Evolutionary conservation across 805 yeast species (phyloP), one percentile per base, ranked within the genome.

Genomic region (Zygosaccharomyces siamensis): DNA sequence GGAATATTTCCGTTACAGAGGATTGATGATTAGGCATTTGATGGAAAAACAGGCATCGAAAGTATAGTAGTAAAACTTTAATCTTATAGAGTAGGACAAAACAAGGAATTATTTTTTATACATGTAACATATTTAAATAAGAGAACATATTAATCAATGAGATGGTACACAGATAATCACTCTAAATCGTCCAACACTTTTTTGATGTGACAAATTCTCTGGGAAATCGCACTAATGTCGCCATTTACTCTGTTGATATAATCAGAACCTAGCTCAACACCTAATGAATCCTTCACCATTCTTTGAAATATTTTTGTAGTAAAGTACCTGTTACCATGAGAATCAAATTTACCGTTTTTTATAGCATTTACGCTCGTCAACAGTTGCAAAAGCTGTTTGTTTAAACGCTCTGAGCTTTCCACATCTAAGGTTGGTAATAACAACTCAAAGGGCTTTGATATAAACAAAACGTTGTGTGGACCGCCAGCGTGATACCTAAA

Each of bases 401-500:
- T 51, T 14, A 65, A 35, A 12, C 50, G 18, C 7, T 52, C 52
- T 4, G 63, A 53, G 18, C 62, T 62, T 2, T 46, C 53, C 7
- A 49, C 41, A 2, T 64, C 59, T 6, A 81, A 57, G 23, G 59
- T 50, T 6, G 76, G 73, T 26, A 72, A 60, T 30, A 68, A 71
- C 39, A 86, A 70, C 62, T 83, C 85, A 62, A 86, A 83, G 16
- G 89, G 87, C 49, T 72, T 73, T 0, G 89, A 79, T 28, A 81
- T 75, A 52, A 74, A 72, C 21, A 80, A 71, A n/a, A 86, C 95
- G 49, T 80, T 83, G 61, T 86, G 95, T 41, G 80, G 76, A 21
- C 79, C 81, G 43, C 74, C 76, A 45, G 77, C 72, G 60, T 86
- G 93, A 58, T 83, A 83, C 62, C 95, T 74, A 54, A 86, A 74